These are phyloP conservation scores for Penicillium atrosanguineum DNA, from an alignment of 495 filamentous ascomycete species.

Conservation along the genomic window DNA sequence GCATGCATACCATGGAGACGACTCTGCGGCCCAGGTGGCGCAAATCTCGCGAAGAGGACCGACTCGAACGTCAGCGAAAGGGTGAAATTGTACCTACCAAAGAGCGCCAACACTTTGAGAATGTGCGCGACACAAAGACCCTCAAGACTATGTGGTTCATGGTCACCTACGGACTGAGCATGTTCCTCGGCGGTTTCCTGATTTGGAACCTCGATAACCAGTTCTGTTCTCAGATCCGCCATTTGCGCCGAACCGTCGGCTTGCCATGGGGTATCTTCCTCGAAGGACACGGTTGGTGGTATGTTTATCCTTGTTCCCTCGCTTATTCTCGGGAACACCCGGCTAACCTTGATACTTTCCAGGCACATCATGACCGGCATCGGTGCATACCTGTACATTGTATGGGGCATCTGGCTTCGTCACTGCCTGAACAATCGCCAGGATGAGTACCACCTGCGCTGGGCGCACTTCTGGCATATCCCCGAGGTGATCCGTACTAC, in stretches of 20 bases:
- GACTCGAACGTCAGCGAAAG: slow-evolving; percentile 35
- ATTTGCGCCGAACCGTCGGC: slow-evolving; percentile 68
- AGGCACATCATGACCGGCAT: slow-evolving; percentile 66
- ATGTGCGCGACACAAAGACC: slow-evolving; percentile 56
- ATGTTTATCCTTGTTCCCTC: slow-evolving; percentile 40
- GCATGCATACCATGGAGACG: slow-evolving; percentile 88
- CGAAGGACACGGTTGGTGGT: slow-evolving; percentile 98
- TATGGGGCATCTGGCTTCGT: slow-evolving; percentile 84
- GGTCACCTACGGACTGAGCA: slow-evolving; percentile 64
- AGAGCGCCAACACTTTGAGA: slow-evolving; percentile 46
- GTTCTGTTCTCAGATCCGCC: slow-evolving; percentile 70
- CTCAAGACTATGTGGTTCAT: slow-evolving; percentile 73
- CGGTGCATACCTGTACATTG: slow-evolving; percentile 79
- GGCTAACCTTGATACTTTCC: slow-evolving; percentile 9
- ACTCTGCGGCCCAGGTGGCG: slow-evolving; percentile 61
- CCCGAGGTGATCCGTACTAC: slow-evolving; percentile 59
- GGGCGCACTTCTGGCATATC: slow-evolving; percentile 64
- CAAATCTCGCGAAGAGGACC: slow-evolving; percentile 44
- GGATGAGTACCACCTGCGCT: slow-evolving; percentile 70
- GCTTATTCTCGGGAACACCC: background rate
- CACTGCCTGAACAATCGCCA: slow-evolving; percentile 76
- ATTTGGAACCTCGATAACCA: slow-evolving; percentile 87
- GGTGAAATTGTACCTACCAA: slow-evolving; percentile 40
- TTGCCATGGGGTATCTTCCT: slow-evolving; percentile 88
- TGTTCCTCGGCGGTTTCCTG: slow-evolving; percentile 80